Evolutionary conservation across 495 filamentous ascomycete genomes (phyloP).

Genomic region (Aspergillus sclerotioniger): DNA sequence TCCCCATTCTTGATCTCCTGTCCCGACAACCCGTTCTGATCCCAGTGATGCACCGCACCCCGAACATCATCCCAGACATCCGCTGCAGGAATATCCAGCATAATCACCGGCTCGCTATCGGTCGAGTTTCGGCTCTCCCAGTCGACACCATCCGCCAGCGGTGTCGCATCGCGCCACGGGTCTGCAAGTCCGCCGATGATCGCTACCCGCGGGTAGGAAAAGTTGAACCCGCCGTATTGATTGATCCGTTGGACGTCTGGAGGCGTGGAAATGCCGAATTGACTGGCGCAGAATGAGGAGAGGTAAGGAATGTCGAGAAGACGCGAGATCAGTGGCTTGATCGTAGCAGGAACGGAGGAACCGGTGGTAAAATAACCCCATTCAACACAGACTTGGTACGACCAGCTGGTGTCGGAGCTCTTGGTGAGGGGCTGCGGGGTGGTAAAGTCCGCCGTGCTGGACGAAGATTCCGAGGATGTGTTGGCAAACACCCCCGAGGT

Average conservation of each 20-base stretch:
- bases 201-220: conserved; percentile 63
- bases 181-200: conserved; percentile 67
- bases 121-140: conserved; percentile 46
- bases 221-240: conserved; percentile 64
- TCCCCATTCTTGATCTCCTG: conserved; percentile 52
- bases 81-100: conserved; percentile 44
- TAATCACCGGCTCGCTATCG: conserved; percentile 55
- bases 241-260: conserved; percentile 60
- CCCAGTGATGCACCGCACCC: conserved; percentile 68
- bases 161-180: conserved; percentile 67
- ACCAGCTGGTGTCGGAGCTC: conserved; percentile 56
- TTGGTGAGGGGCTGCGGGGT: conserved; percentile 9
- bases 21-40: conserved; percentile 65
- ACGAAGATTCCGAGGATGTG: neutral
- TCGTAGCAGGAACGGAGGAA: conserved; percentile 53
- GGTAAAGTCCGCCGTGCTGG: neutral
- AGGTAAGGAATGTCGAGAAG: conserved; percentile 55
- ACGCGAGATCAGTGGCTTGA: conserved; percentile 65
- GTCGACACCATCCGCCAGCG: conserved; percentile 51
- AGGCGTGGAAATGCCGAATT: conserved; percentile 61
- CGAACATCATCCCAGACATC: conserved; percentile 23
- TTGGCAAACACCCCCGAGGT: conserved; percentile 26
- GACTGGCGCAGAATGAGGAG: conserved; percentile 51
- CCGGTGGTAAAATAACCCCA: conserved; percentile 74
- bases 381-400: conserved; percentile 52